Evolutionary conservation across 108 stramenopile genomes (phyloP), one percentile per base, ranked within the genome.

Genomic region (Cyclostephanos invisitatus): DNA sequence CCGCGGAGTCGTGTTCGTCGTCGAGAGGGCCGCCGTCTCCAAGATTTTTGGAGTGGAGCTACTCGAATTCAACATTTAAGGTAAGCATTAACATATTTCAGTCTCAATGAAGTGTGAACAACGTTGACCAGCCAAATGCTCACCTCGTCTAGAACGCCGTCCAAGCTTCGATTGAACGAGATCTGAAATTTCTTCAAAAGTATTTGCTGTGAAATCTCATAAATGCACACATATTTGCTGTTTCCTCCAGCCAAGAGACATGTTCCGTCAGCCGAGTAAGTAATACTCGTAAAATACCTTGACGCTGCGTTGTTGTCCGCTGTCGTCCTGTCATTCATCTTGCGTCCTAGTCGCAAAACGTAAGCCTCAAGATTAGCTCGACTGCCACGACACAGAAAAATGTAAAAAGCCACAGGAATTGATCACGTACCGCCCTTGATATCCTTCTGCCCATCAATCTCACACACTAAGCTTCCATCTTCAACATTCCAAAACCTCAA

Each of bases 131-230:
- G 32, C 32, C 54, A 28, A 3, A 22, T 24, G 38, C 91, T 55
- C 77, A 95, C 89, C 88, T 96, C 90, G 60, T 96, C 95, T 53
- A 93, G 73, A 21, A 93, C 87, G 12, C 92, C 95, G 70, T 96
- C 95, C 15, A 96, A 76, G 73, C 91, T 93, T 27, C 98, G 81
- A 77, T 98, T 98, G 83, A 98, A 97, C 11, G 93, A 94, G n/a
- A 99, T 85, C 83, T 98, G 98, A 72, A 98, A 99, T 80, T 99
- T 99, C 62, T 97, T 97, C 71, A 99, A 68, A 12, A 99, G 81
- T 11, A 98, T 90, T 67, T 95, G 91, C 53, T 90, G 88, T 5
- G 89, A 94, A 38, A 91, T 82, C 68, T 95, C 94, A 85, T 99
- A 99, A 67, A 99, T 96, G 78, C 99, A 99, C 29, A 98, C 95